Evolutionary conservation across 768 basidiomycete species (phyloP).

Genomic region (Hygrophorus pudorinus): DNA sequence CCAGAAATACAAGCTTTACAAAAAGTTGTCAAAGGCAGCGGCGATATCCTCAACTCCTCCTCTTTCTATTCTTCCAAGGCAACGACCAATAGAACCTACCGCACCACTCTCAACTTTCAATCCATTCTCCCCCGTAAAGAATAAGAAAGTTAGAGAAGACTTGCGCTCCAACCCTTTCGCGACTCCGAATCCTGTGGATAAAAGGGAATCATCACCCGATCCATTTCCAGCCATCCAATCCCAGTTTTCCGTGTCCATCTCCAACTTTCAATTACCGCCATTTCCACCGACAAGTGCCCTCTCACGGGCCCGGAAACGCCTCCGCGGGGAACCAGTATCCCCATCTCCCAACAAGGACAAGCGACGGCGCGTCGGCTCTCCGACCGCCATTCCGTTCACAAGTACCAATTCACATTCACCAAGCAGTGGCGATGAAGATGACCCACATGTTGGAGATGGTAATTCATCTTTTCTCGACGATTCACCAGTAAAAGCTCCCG

Average conservation of each 20-base stretch:
- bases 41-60: conserved; percentile 14
- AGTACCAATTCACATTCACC: conserved; percentile 19
- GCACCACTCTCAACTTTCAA: conserved; percentile 52
- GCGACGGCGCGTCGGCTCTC: conserved; percentile 44
- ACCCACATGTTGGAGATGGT: conserved; percentile 19
- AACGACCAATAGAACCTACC: conserved; percentile 43
- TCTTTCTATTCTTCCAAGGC: conserved; percentile 32
- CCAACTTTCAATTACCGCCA: conserved; percentile 16
- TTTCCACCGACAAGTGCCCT: conserved; percentile 34
- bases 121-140: conserved; percentile 74
- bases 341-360: conserved; percentile 77
- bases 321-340: conserved; percentile 75
- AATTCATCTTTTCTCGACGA: conserved; percentile 52
- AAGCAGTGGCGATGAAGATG: conserved; percentile 26
- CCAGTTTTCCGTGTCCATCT: conserved; percentile 14
- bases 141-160: conserved; percentile 24
- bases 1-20: conserved; percentile 75
- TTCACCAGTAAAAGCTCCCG: conserved; percentile 57
- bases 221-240: conserved; percentile 28
- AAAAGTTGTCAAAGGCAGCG: conserved; percentile 51
- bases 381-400: conserved; percentile 22
- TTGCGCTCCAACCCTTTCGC: conserved; percentile 32
- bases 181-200: conserved; percentile 27
- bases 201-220: conserved; percentile 22
- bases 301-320: conserved; percentile 65